phyloP scores from a whole-genome alignment of 2,329 filamentous ascomycete species.

The Blastomyces emzantsi region DNA sequence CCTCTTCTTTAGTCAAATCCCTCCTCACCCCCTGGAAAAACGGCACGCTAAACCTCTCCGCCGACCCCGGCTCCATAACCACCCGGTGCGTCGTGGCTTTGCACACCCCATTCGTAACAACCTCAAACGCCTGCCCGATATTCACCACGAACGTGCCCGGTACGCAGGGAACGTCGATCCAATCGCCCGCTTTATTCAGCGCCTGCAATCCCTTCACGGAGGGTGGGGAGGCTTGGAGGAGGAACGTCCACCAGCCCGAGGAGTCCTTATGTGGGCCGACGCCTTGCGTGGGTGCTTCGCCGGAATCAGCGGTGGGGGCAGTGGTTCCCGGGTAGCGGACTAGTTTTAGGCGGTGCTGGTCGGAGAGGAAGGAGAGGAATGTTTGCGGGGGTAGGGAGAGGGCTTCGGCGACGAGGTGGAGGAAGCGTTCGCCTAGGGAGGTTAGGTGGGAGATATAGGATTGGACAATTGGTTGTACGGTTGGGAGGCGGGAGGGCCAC shows the following conservation, averaged over 20 bases:
- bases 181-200: conserved; percentile 34
- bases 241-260: conserved; percentile 56
- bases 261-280: conserved; percentile 56
- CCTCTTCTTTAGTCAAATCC: conserved; percentile 39
- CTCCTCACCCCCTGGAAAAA: conserved; percentile 45
- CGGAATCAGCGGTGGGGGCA: conserved; percentile 13
- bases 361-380: conserved; percentile 46
- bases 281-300: conserved; percentile 35
- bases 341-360: conserved; percentile 53
- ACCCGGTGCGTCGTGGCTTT: conserved; percentile 37
- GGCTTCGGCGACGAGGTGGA: conserved; percentile 49
- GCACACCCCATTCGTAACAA: conserved; percentile 38
- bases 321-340: conserved; percentile 43
- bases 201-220: conserved; percentile 39
- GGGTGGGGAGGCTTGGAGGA: conserved; percentile 50
- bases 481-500: conserved; percentile 36
- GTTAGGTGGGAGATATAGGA: conserved; percentile 47
- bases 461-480: conserved; percentile 33
- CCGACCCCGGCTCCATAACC: conserved; percentile 36
- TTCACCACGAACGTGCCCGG: conserved; percentile 38
- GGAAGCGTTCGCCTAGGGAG: conserved; percentile 44
- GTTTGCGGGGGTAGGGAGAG: conserved; percentile 42
- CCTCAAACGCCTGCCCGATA: conserved; percentile 37
- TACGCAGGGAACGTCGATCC: conserved; percentile 34
- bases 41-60: conserved; percentile 34